These are phyloP conservation scores for Diplodia mutila DNA, from an alignment of 2,329 filamentous ascomycete genomes.

Conservation along the genomic window DNA sequence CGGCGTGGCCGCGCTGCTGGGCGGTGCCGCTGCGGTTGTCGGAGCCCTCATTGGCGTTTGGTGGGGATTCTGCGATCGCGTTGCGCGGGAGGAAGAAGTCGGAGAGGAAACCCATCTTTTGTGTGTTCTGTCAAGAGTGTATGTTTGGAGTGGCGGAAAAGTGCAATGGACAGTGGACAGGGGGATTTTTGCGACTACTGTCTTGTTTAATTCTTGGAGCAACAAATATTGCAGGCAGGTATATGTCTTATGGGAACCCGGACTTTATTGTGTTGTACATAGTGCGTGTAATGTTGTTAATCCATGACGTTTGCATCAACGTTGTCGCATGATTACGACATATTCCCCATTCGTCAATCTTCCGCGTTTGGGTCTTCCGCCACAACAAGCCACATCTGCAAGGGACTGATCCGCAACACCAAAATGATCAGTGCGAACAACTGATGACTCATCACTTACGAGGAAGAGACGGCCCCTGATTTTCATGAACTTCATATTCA, in stretches of 20 bases:
- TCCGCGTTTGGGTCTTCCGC: neutral
- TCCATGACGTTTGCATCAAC: neutral
- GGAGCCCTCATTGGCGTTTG: neutral
- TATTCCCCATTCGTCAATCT: neutral
- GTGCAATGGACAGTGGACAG: neutral
- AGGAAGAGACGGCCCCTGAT: neutral
- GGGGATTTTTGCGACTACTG: neutral
- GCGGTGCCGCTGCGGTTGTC: neutral
- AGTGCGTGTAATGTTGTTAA: neutral
- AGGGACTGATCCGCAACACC: neutral
- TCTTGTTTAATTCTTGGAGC: neutral
- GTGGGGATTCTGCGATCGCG: neutral
- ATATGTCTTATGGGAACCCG: neutral
- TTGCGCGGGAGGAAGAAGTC: neutral
- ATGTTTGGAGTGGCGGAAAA: neutral
- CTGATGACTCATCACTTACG: neutral
- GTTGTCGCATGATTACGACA: conserved; percentile 13
- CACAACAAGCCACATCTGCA: neutral
- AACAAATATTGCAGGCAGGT: neutral
- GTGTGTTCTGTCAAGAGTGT: neutral
- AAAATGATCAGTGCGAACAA: neutral
- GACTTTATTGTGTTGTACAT: neutral
- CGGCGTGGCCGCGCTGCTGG: neutral
- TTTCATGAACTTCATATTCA: neutral
- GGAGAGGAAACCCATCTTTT: neutral